Evolutionary conservation across 2,329 filamentous ascomycete species (phyloP).

Genomic region (Sclerotinia trifoliorum): DNA sequence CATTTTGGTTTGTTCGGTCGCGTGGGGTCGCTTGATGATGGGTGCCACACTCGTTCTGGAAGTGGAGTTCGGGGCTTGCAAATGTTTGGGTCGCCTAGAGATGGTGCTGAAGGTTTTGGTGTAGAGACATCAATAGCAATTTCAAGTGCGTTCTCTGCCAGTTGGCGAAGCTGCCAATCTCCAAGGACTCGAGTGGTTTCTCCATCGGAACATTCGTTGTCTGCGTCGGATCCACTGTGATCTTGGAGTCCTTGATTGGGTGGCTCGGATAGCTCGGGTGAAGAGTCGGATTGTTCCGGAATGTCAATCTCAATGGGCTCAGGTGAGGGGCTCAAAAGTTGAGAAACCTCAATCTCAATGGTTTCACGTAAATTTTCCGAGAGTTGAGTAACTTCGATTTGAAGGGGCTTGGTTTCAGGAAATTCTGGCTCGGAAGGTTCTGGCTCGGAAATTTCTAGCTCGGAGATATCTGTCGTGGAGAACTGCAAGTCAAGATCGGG

Average conservation of each 20-base stretch:
- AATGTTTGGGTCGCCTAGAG: neutral
- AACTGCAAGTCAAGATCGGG: constrained; percentile 5
- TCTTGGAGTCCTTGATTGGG: neutral
- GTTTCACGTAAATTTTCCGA: neutral
- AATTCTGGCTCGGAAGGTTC: neutral
- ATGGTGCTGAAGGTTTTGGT: constrained; percentile 1
- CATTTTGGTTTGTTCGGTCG: constrained; percentile 22
- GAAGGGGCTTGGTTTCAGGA: too few species aligned
- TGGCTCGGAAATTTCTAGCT: neutral
- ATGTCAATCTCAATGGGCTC: neutral
- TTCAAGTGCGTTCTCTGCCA: constrained; percentile 17
- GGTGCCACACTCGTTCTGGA: constrained; percentile 11
- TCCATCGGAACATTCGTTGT: constrained; percentile 15
- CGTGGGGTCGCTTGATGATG: constrained; percentile 1
- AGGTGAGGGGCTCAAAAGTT: constrained; percentile 1
- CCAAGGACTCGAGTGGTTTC: neutral
- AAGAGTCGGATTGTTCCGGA: neutral
- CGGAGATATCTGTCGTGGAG: neutral
- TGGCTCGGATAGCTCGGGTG: neutral
- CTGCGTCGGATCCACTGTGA: constrained; percentile 19
- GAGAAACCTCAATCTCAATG: neutral
- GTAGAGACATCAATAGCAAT: constrained; percentile 7
- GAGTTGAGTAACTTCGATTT: neutral
- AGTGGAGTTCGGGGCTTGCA: constrained; percentile 14
- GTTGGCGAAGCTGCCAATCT: constrained; percentile 13